phyloP scores from a whole-genome alignment of 305 asterid species.

The Fraxinus greggii region DNA sequence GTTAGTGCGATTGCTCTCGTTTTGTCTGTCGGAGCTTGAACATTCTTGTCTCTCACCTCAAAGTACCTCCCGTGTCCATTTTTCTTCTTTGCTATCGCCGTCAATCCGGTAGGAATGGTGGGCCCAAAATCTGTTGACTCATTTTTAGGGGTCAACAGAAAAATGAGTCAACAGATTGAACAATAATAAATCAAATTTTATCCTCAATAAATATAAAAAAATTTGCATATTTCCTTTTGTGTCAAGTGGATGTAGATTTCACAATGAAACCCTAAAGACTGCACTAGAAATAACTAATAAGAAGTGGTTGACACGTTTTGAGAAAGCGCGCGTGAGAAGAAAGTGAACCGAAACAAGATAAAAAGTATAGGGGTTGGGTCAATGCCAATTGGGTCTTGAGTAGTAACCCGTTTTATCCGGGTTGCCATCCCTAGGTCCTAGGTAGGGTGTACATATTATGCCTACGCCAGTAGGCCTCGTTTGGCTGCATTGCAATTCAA shows the following conservation, averaged over 20 bases:
- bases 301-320: not conserved
- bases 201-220: not conserved
- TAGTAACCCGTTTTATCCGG: not conserved
- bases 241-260: not conserved
- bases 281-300: not conserved
- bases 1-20: too few relatives aligned
- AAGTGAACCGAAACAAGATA: not conserved
- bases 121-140: too few relatives aligned
- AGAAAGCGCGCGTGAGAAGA: not conserved
- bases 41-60: too few relatives aligned
- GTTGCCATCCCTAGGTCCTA: not conserved
- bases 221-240: not conserved
- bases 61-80: too few relatives aligned
- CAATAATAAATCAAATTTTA: not conserved
- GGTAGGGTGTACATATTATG: not conserved
- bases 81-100: too few relatives aligned
- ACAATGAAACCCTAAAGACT: not conserved
- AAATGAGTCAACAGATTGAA: too few relatives aligned
- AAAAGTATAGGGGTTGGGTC: not conserved
- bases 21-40: too few relatives aligned
- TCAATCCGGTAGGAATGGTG: too few relatives aligned
- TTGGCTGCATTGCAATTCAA: not conserved
- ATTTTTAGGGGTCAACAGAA: too few relatives aligned
- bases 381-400: not conserved
- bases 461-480: not conserved